Conservation (phyloP, 495 filamentous ascomycete species). For the Penicillium canescens region DNA sequence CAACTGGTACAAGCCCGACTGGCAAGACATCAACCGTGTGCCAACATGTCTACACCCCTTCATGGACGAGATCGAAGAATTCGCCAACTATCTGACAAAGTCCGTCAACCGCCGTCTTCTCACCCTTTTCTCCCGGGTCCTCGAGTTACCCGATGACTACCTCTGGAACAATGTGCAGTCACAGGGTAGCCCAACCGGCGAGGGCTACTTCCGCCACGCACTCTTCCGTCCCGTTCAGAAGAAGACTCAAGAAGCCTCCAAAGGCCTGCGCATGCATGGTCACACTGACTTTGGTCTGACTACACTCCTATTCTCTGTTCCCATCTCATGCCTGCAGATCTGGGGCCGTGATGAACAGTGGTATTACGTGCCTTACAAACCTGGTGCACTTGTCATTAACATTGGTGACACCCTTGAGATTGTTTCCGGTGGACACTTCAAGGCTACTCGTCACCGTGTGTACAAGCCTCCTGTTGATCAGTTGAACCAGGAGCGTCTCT, state of each 20-base stretch:
- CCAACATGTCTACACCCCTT: conserved; percentile 43
- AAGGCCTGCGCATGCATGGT: conserved; percentile 46
- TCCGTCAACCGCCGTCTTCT: conserved; percentile 47
- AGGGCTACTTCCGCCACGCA: conserved; percentile 49
- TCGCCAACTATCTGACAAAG: conserved; percentile 44
- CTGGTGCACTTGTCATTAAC: conserved; percentile 46
- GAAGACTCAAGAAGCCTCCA: conserved; percentile 35
- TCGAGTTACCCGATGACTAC: conserved; percentile 46
- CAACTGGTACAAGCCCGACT: conserved; percentile 47
- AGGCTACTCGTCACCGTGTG: conserved; percentile 46
- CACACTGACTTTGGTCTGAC: conserved; percentile 47
- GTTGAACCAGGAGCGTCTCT: conserved; percentile 37
- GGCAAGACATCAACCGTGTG: conserved; percentile 30
- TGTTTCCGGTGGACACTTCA: conserved; percentile 50
- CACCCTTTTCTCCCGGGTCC: conserved; percentile 44
- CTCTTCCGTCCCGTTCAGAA: conserved; percentile 43
- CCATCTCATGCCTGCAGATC: conserved; percentile 44
- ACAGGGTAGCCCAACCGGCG: conserved; percentile 41
- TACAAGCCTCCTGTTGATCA: conserved; percentile 44
- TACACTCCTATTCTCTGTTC: conserved; percentile 45
- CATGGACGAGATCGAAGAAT: conserved; percentile 46
- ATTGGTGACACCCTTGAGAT: conserved; percentile 49
- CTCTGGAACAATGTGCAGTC: conserved; percentile 48
- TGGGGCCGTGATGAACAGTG: conserved; percentile 42
- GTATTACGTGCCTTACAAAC: conserved; percentile 46